phyloP scores from a whole-genome alignment of 176 grass and related monocot genomes.

The Musa schizocarpa region DNA sequence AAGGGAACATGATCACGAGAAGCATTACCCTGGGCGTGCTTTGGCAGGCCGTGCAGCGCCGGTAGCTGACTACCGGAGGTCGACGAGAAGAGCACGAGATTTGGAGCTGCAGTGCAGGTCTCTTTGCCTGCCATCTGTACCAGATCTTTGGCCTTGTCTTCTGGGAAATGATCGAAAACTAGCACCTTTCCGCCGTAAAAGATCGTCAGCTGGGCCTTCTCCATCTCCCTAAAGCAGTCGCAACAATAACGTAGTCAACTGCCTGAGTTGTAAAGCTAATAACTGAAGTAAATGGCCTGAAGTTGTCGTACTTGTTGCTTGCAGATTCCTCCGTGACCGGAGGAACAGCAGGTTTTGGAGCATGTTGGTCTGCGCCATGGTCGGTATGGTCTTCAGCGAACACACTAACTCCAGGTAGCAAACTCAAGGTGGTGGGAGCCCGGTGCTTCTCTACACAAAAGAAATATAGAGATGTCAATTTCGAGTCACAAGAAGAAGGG shows the following conservation, averaged over 20 bases:
- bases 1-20: slow-evolving; percentile 20
- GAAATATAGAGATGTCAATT: not conserved
- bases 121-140: slow-evolving; percentile 18
- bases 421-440: not conserved
- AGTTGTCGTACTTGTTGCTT: not conserved
- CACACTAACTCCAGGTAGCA: not conserved
- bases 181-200: slow-evolving; percentile 51
- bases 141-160: slow-evolving; percentile 32
- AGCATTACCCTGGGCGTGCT: slow-evolving; percentile 11
- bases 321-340: not conserved
- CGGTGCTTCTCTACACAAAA: not conserved
- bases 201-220: slow-evolving; percentile 37
- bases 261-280: not conserved
- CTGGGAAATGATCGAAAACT: slow-evolving; percentile 41
- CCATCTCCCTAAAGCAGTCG: slow-evolving; percentile 18
- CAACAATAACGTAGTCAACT: not conserved
- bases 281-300: not conserved
- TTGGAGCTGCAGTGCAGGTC: not conserved
- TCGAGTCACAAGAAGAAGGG: not conserved
- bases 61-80: not conserved
- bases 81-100: not conserved
- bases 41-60: not conserved
- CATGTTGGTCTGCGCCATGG: slow-evolving; percentile 5
- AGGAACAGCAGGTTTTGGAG: not conserved
- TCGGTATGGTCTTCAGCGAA: not conserved